Conservation (phyloP, 192 early-diverging fungal species). For the Pilaira anomala region DNA sequence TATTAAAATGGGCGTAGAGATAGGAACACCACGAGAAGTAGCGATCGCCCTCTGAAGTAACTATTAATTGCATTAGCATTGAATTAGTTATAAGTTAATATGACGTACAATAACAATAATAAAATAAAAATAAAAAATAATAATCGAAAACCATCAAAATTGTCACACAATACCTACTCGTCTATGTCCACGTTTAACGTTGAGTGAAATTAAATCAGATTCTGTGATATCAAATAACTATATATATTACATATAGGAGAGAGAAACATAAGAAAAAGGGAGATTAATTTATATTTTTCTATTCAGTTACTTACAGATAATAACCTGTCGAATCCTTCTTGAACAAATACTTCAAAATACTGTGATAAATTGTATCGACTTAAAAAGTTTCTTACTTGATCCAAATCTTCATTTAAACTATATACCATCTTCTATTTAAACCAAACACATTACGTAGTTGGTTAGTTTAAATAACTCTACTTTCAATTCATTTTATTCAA, state of each 20-base stretch:
- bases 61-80: constrained; percentile 19
- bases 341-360: constrained; percentile 34
- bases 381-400: constrained; percentile 20
- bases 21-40: constrained; percentile 12
- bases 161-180: constrained; percentile 29
- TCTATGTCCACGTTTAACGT: constrained; percentile 42
- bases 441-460: background rate
- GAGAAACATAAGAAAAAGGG: background rate
- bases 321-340: constrained; percentile 40
- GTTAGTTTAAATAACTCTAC: too few relatives aligned
- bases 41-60: constrained; percentile 32
- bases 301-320: constrained; percentile 25
- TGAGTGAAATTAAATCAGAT: constrained; percentile 28
- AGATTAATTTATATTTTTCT: background rate
- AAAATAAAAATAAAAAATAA: background rate
- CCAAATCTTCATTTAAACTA: background rate
- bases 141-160: background rate
- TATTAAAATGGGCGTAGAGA: constrained; percentile 3
- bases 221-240: constrained; percentile 42
- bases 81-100: background rate
- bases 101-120: background rate
- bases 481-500: too few relatives aligned
- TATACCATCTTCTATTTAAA: background rate
- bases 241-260: background rate
- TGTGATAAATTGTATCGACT: constrained; percentile 25